phyloP scores from a whole-genome alignment of 2,329 filamentous ascomycete species.

The Alternaria solani region DNA sequence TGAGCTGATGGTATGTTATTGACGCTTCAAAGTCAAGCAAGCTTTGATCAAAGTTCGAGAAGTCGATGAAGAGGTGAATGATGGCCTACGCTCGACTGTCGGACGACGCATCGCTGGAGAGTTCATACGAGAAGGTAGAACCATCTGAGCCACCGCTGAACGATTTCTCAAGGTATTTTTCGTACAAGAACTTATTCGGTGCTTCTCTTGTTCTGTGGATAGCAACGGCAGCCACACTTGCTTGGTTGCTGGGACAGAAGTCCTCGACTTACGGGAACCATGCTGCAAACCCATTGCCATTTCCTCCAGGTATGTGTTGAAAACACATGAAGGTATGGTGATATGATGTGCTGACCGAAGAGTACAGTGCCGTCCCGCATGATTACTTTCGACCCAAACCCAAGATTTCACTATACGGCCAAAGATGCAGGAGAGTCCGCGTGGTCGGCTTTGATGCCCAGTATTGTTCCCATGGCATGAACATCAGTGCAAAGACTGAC shows the following conservation, averaged over 20 bases:
- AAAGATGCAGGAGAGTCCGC: slow-evolving; percentile 4
- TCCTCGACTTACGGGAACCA: not conserved
- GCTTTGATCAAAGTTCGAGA: not conserved
- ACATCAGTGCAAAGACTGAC: not conserved
- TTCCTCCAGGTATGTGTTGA: slow-evolving; percentile 1
- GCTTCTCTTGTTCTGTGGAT: slow-evolving; percentile 5
- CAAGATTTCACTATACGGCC: slow-evolving; percentile 12
- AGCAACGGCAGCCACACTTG: slow-evolving; percentile 1
- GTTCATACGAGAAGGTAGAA: not conserved
- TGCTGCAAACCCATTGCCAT: slow-evolving; percentile 2
- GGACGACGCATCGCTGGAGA: not conserved
- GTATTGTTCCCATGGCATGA: not conserved
- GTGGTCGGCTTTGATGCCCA: slow-evolving; percentile 10
- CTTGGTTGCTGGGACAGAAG: not conserved
- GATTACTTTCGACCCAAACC: not conserved
- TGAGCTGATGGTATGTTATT: not conserved
- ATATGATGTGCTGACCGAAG: not conserved
- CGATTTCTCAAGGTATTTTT: not conserved
- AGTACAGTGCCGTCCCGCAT: slow-evolving; percentile 8
- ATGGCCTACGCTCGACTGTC: slow-evolving; percentile 6
- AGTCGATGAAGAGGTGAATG: not conserved
- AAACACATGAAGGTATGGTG: not conserved
- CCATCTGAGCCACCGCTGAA: not conserved
- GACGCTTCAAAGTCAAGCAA: not conserved
- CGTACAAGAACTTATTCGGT: slow-evolving; percentile 1